A percentile compares a stretch with the other conserved stretches of the same genome.
Evolutionary conservation across 805 yeast genomes (phyloP).

Genomic region (Metschnikowia lochheadii): DNA sequence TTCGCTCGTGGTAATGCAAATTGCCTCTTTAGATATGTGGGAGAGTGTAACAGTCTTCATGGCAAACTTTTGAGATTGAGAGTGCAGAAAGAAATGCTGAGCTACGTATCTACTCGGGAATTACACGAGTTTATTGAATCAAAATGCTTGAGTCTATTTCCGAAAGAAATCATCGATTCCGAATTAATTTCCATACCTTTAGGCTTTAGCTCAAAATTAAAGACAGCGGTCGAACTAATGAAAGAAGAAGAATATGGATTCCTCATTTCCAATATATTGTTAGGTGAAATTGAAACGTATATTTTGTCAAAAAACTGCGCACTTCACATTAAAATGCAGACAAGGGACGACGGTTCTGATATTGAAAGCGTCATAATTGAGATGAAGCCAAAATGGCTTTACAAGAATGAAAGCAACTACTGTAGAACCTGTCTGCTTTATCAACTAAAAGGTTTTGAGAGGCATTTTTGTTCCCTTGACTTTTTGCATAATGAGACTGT

Average conservation of each 20-base stretch:
- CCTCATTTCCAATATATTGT: slow-evolving; percentile 39
- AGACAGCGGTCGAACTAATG: slow-evolving; percentile 24
- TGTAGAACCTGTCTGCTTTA: slow-evolving; percentile 18
- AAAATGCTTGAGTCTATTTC: slow-evolving; percentile 29
- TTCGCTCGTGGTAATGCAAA: slow-evolving; percentile 49
- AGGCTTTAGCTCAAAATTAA: slow-evolving; percentile 28
- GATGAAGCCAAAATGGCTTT: slow-evolving; percentile 20
- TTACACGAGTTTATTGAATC: slow-evolving; percentile 38
- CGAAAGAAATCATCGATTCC: slow-evolving; percentile 28
- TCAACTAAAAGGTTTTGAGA: slow-evolving; percentile 9
- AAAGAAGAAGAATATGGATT: slow-evolving; percentile 44
- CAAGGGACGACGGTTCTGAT: neutral
- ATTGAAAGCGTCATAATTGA: slow-evolving; percentile 11
- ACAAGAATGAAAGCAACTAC: slow-evolving; percentile 12
- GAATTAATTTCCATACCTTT: slow-evolving; percentile 29
- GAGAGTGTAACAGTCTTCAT: slow-evolving; percentile 27
- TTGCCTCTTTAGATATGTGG: slow-evolving; percentile 40
- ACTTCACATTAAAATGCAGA: slow-evolving; percentile 19
- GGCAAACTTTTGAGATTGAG: slow-evolving; percentile 39
- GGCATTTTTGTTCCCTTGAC: slow-evolving; percentile 18
- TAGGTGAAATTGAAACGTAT: slow-evolving; percentile 26
- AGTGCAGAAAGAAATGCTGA: slow-evolving; percentile 30
- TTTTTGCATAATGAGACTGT: slow-evolving; percentile 7
- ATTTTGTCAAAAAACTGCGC: slow-evolving; percentile 35
- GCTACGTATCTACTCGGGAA: slow-evolving; percentile 37